Base-by-base conservation (phyloP, 2,329 filamentous ascomycete species). In the Hypoxylon sp. region DNA sequence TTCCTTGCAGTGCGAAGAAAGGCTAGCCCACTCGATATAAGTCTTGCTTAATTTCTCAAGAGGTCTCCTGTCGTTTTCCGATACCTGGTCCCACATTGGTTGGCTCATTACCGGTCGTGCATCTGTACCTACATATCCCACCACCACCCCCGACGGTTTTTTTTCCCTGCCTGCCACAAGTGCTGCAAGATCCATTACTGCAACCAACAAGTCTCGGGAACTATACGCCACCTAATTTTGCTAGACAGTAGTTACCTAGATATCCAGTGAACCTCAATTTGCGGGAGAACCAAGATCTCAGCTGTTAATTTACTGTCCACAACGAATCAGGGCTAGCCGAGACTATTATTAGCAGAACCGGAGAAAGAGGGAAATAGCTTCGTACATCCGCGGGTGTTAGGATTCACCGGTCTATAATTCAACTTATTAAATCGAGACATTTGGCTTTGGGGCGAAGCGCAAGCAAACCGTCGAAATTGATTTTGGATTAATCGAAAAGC, bases 121-220 rank as follows among this genome's bases (percentile, higher is more conserved):
- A 73, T 73, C 65, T 65, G 70, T 74, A 73, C 74, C 73, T 74
- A 74, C 73, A 50, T 74, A 73, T 72, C 68, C 70, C 71, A 70
- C 70, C 68, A 68, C 41, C 62, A 67, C 58, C 66, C 68, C 72
- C 71, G 65, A 71, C 65, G 11, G 66, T 60, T 55, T 69, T 65
- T 56, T 60, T 67, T 67, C 50, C 5, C 60, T 62, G 48, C 63
- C 48, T 64, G 50, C 66, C 58, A 64, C 67, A 61, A 19, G 66
- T 61, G 57, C 63, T 59, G 66, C 69, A 70, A 63, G 60, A 64
- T 65, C 38, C 17, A 53, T 63, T 56, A 65, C 58, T 64, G 63
- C 63, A 72, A 43, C 61, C 69, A 70, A 67, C 69, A 49, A 56
- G 32, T 51, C 30, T 62, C 53, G 60, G 52, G 67, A 36, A 56